Evolutionary conservation across 2,329 filamentous ascomycete genomes (phyloP), one percentile per base, ranked within the genome.

Genomic region (Chaetomiaceae sp.): DNA sequence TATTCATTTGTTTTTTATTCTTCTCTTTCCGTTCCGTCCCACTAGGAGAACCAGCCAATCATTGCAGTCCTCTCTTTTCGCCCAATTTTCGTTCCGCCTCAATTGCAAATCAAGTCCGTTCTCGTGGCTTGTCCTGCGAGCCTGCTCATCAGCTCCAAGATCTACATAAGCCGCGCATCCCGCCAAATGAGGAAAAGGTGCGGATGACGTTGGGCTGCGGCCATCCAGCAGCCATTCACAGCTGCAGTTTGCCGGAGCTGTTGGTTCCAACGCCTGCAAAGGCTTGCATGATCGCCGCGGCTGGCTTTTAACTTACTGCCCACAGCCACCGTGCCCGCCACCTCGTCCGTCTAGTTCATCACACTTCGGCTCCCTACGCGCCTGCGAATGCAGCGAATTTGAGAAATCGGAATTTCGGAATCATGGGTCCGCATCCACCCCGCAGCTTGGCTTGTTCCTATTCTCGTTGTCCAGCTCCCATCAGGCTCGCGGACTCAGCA

Each of bases 261-360:
- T 54, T 54, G 51, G 51, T 45, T 54, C 51, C 45, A 54, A 36
- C 41, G 38, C 14, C 38, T 44, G 46, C 42, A 49, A n/a, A 9
- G 34, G 16, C 25, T 40, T 54, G 21, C 46, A 49, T 44, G 51
- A 48, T 47, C 43, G 37, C 32, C 36, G n/a, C 37, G 11, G 48
- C 44, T n/a, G 13, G 41, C 18, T 16, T 18, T 10, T 23, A n/a
- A 36, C 43, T 9, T 27, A n/a, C n/a, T n/a, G n/a, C n/a, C n/a
- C n/a, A n/a, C n/a, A n/a, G n/a, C n/a, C n/a, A n/a, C n/a, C n/a
- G n/a, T n/a, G n/a, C n/a, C n/a, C n/a, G n/a, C n/a, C 25, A 27
- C 25, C 25, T 27, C 25, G 9, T 27, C 25, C 25, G 5, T 27
- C 45, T 23, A 20, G 23, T 21, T 14, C 14, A 10, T 25, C 11